Evolutionary conservation across 768 basidiomycete species (phyloP), one percentile per base, ranked within the genome.

Genomic region (Mycena indigotica): DNA sequence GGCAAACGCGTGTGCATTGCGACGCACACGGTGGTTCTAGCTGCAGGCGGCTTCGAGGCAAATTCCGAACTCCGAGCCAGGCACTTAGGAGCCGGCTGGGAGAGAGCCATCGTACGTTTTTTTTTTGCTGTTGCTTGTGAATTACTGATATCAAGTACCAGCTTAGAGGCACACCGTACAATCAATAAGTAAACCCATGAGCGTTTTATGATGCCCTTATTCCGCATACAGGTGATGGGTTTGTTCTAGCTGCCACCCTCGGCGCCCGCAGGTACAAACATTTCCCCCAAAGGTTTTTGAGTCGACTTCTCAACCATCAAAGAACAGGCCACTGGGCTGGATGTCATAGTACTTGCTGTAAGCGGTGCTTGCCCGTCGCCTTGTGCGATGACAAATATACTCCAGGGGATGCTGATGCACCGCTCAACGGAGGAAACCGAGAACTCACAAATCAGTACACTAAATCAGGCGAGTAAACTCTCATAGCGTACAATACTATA

Each of bases 41-140:
- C 87, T 3, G 82, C 82, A 15, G 88, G 87, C 21, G 87, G 87
- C 0, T 88, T 83, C 59, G 87, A 88, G 67, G 79, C 87, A 12
- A 86, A 74, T 66, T 65, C 69, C 25, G 74, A 79, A 38, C 66
- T 85, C 52, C 78, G 88, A 28, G 69, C 62, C 17, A 77, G 81
- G 65, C 68, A 86, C 66, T 75, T 89, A 12, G 87, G 88, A n/a
- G 52, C 66, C 4, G 77, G 73, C 21, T 89, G 88, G 88, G 73
- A 73, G 41, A 74, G 73, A 54, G 86, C 87, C 25, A 81, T 76
- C 67, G 85, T 85, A 19, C 29, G 51, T 25, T 25, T 45, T 24
- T 12, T 32, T 40, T 19, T 50, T 45, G 29, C 49, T 57, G n/a
- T 17, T 28, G 53, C 35, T 29, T 28, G 35, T 19, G 17, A 38